Evolutionary conservation across 768 basidiomycete species (phyloP), one percentile per base, ranked within the genome.

Genomic region (Russula compacta): DNA sequence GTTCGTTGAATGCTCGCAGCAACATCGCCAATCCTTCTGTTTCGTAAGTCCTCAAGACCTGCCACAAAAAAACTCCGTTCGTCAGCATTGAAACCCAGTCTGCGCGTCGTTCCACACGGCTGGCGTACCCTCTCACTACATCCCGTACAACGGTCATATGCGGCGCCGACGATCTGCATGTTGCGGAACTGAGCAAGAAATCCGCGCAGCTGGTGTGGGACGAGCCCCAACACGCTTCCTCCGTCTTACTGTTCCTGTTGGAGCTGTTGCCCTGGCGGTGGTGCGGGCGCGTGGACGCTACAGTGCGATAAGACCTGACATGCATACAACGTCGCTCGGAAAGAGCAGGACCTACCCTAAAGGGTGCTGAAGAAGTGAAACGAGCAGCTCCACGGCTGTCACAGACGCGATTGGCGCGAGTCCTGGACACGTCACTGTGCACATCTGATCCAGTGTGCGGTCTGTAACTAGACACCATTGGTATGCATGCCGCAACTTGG

Each of bases 381-480:
- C 85, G 24, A 98, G 81, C 9, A 99, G 78, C 71, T 99, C 97
- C 1, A 98, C 95, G 0, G 93, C 94, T 0, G 88, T 89, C 0
- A 95, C 87, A 1, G 89, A 83, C 0, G 97, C 97, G 54, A 98
- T 92, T 0, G 92, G 84, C 0, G 95, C 97, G 2, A 98, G 79
- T 0, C 95, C 95, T 0, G 97, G 97, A 21, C 97, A 78, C 0
- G 95, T 98, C 35, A 99, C 97, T 0, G 97, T 98, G 71, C 97
- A 99, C 95, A 98, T 98, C 71, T 98, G 95, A 71, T 98, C 97
- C 14, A 98, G 81, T 4, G 95, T 95, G 44, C 94, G 81, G 71
- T 98, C 95, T 0, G 89, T 88, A 46, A 83, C 85, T 81, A 24
- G 5, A 64, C 33, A 48, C 10, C 58, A 33, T 24, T 15, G 38